Base-by-base conservation (phyloP, 1,284 basidiomycete genomes). In the Heterobasidion occidentale region DNA sequence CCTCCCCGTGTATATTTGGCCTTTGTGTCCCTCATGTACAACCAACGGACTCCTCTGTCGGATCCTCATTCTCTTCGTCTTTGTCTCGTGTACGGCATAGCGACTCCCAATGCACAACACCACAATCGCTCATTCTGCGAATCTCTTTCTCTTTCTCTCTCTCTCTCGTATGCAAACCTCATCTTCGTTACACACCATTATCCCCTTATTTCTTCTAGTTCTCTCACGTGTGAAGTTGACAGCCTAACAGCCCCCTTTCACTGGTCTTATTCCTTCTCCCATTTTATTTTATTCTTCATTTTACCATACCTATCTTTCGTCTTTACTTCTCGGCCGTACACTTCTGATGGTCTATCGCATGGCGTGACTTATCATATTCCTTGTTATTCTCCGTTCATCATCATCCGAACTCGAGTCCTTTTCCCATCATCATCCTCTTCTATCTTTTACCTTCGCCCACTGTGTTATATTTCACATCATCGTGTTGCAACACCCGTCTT, bases 281-380 rank as follows among this genome's bases (percentile, higher is more conserved):
- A 64, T 67, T 60, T 78, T 81, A 82, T 79, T 78, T 88, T 87
- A 88, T 88, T 86, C 77, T 80, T 85, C 81, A 85, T 74, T 79
- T 84, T 86, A 85, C 85, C 73, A 70, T 70, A 73, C 68, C 65
- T 68, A 66, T 65, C 64, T 58, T 59, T 62, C 54, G 60, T 55
- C 15, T 14, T 19, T 48, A 48, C 57, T 63, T 62, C 62, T 66
- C 65, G 60, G 61, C 59, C 63, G 68, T 74, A 68, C 70, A 68
- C 65, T 66, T 63, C 63, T 64, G 57, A 66, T 38, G 17, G 35
- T 62, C 60, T 67, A 69, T 69, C 64, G 54, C 59, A 51, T 60
- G 59, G 46, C 59, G 59, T 57, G 56, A 35, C 27, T 60, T 60
- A 60, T 52, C 59, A 50, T 54, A 46, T 58, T 63, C 61, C 59